phyloP scores from a whole-genome alignment of 2,329 filamentous ascomycete genomes.

The Zymoseptoria brevis region DNA sequence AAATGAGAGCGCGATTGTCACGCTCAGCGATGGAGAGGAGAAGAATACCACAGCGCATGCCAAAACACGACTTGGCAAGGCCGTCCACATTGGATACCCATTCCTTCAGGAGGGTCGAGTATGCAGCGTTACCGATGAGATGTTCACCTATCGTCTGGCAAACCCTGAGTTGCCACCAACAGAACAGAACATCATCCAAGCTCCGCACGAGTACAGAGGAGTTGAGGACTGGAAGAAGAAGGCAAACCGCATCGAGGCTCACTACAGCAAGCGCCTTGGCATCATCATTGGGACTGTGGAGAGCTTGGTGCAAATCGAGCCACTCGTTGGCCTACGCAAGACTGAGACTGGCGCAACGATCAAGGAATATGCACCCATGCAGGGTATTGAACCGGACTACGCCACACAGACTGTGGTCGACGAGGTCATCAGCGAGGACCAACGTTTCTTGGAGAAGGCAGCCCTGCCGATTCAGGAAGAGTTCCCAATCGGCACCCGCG shows the following conservation, averaged over 20 bases:
- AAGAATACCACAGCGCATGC: constrained; percentile 65
- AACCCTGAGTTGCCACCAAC: constrained; percentile 37
- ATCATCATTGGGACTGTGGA: constrained; percentile 82
- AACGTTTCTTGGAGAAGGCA: constrained; percentile 82
- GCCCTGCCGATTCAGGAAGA: constrained; percentile 88
- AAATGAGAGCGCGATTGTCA: constrained; percentile 93
- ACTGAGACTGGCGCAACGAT: constrained; percentile 83
- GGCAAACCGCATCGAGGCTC: constrained; percentile 71
- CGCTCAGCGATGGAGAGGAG: constrained; percentile 64
- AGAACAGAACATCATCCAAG: constrained; percentile 51
- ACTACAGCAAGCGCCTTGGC: constrained; percentile 84
- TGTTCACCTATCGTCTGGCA: constrained; percentile 77
- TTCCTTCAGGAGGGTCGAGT: constrained; percentile 93
- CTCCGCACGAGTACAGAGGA: constrained; percentile 65
- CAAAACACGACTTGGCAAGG: constrained; percentile 71
- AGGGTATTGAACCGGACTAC: constrained; percentile 79
- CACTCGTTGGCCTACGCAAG: constrained; percentile 84
- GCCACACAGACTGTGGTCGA: constrained; percentile 89
- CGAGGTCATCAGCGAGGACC: constrained; percentile 80
- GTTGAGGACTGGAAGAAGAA: constrained; percentile 81
- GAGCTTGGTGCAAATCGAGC: constrained; percentile 82
- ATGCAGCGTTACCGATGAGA: constrained; percentile 78
- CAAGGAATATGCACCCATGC: constrained; percentile 84
- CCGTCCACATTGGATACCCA: constrained; percentile 86
- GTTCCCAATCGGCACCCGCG: constrained; percentile 72